Percentiles rank a stretch among this genome's conserved stretches.
These are phyloP conservation scores for Candida quercuum DNA, from an alignment of 805 yeast genomes.

Conservation along the genomic window DNA sequence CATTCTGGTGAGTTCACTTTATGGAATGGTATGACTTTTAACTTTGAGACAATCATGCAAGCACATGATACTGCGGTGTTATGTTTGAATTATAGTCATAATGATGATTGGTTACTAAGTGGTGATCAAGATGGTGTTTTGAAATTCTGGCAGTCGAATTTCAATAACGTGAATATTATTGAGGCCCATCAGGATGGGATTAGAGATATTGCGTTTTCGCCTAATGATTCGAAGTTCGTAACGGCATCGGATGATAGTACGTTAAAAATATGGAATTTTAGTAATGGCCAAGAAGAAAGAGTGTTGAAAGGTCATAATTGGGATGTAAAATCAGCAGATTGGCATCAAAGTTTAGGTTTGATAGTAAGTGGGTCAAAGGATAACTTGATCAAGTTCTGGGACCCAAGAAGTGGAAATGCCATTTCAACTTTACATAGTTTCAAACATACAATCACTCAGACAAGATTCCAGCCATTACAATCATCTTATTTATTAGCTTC, in stretches of 20 bases:
- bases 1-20: constrained; percentile 94
- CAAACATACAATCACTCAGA: constrained; percentile 87
- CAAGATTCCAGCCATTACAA: constrained; percentile 71
- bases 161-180: constrained; percentile 86
- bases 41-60: constrained; percentile 96
- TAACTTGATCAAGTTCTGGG: constrained; percentile 91
- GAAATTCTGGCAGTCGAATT: constrained; percentile 97
- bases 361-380: constrained; percentile 94
- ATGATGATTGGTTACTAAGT: constrained; percentile 90
- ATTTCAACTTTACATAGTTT: constrained; percentile 83
- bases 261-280: constrained; percentile 91
- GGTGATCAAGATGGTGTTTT: constrained; percentile 91
- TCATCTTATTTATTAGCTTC: constrained; percentile 77
- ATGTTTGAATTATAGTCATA: constrained; percentile 74
- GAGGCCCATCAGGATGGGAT: constrained; percentile 77
- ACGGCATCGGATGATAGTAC: constrained; percentile 91
- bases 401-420: constrained; percentile 76
- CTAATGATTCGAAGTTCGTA: constrained; percentile 87
- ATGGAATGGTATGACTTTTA: constrained; percentile 95
- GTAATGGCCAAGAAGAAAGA: constrained; percentile 79
- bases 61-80: constrained; percentile 93
- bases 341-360: constrained; percentile 89
- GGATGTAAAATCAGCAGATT: constrained; percentile 96
- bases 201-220: constrained; percentile 83
- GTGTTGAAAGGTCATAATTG: constrained; percentile 89